Evolutionary conservation across 1,139 yeast species (phyloP).

Genomic region (Candida tetrigidarum): DNA sequence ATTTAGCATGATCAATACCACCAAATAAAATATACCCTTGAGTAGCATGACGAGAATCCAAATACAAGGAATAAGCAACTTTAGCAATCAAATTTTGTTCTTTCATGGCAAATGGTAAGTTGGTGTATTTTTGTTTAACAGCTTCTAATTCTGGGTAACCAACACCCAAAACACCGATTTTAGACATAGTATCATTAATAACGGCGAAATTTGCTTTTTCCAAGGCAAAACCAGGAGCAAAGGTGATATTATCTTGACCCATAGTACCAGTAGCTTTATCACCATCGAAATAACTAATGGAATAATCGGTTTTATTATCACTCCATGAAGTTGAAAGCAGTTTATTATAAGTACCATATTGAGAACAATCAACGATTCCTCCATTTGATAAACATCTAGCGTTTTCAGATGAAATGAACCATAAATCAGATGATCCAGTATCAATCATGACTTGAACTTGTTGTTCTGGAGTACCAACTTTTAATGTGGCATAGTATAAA

Average conservation of each 20-base stretch:
- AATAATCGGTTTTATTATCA: conserved; percentile 44
- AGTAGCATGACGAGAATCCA: conserved; percentile 44
- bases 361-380: conserved; percentile 31
- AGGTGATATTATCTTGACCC: conserved; percentile 57
- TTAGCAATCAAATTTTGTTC: conserved; percentile 52
- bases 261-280: conserved; percentile 46
- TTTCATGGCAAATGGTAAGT: conserved; percentile 56
- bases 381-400: conserved; percentile 15
- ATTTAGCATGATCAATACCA: conserved; percentile 59
- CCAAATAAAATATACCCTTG: conserved; percentile 59
- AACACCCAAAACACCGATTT: conserved; percentile 55
- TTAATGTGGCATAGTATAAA: conserved; percentile 31
- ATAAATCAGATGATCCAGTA: conserved; percentile 49
- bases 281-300: conserved; percentile 36
- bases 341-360: conserved; percentile 55
- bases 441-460: conserved; percentile 35
- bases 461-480: conserved; percentile 41
- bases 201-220: conserved; percentile 52
- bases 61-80: conserved; percentile 57
- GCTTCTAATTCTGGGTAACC: conserved; percentile 27
- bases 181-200: conserved; percentile 44
- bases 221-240: conserved; percentile 42
- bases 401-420: conserved; percentile 29
- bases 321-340: conserved; percentile 48
- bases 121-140: conserved; percentile 28